Base-by-base conservation (phyloP, 164 flowering plant species). In the Aristolochia californica region DNA sequence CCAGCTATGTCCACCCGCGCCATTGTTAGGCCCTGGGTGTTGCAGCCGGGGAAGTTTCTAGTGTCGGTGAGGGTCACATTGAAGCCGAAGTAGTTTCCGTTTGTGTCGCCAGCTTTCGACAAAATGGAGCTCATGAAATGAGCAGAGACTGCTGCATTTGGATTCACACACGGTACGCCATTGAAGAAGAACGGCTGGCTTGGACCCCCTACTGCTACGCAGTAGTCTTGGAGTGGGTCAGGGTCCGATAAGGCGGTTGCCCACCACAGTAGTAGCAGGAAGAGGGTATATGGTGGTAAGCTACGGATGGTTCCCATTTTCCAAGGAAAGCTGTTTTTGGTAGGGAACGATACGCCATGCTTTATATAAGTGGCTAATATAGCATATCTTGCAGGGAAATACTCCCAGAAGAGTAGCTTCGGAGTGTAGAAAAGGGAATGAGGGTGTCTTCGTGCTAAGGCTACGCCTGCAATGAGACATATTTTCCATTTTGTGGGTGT, bases 1-100 rank as follows among this genome's bases (percentile, higher is more conserved):
- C 64, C 63, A 0, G 69, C 81, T 0, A 85, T 61, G 60, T 84
- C 88, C 0, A 75, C 45, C 0, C 86, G 81, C 9, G 80, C 85
- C 85, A 83, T 67, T 63, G 75, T 57, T 18, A 87, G 66, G 62
- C 93, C 88, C 72, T 75, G 66, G 1, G 93, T 83, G 76, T 83
- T 80, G 30, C 78, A 44, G n/a, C 91, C 88, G 0, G 88, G 90
- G 28, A 85, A 45, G 67, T 78, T 81, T 1, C n/a, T 50, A 1
- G 61, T 61, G 47, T 53, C 74, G 30, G 87, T 72, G 14, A 75
- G 66, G 13, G 83, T 80, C 53, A 78, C 72, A 16, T 61, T 82
- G 78, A 80, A 83, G 1, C 82, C 84, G 22, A 75, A 82, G 8
- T 5, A 66, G 57, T 75, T 82, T 23, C 62, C 66, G 0, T 24